phyloP scores from a whole-genome alignment of 2,329 filamentous ascomycete species.

The Aspergillus sp. region DNA sequence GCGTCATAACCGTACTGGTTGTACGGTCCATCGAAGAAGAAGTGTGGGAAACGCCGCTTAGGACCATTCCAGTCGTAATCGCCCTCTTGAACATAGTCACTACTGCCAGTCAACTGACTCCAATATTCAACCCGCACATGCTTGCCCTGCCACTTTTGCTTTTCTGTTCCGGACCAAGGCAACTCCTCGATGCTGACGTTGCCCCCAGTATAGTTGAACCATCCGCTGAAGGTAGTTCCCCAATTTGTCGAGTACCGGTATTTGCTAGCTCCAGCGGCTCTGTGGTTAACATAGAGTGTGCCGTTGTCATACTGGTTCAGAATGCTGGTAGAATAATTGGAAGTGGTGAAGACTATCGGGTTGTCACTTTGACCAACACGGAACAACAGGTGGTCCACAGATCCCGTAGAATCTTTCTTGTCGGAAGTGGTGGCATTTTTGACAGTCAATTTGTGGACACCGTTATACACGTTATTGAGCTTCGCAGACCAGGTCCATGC shows the following conservation, averaged over 20 bases:
- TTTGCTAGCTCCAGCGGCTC: slow-evolving; percentile 62
- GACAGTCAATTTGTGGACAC: slow-evolving; percentile 61
- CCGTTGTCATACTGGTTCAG: slow-evolving; percentile 50
- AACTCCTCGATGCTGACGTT: slow-evolving; percentile 52
- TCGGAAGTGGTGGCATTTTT: slow-evolving; percentile 53
- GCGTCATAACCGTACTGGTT: slow-evolving; percentile 67
- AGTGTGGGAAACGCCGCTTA: slow-evolving; percentile 60
- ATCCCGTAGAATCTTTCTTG: slow-evolving; percentile 50
- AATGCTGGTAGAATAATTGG: slow-evolving; percentile 61
- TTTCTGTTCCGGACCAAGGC: slow-evolving; percentile 60
- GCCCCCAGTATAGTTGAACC: slow-evolving; percentile 58
- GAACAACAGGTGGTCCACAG: slow-evolving; percentile 63
- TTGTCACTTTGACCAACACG: slow-evolving; percentile 61
- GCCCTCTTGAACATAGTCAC: slow-evolving; percentile 61
- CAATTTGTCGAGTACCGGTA: slow-evolving; percentile 66
- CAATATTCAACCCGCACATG: slow-evolving; percentile 67
- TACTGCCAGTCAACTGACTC: slow-evolving; percentile 60
- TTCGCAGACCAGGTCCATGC: slow-evolving; percentile 57
- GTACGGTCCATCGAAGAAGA: slow-evolving; percentile 64
- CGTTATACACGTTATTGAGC: slow-evolving; percentile 60
- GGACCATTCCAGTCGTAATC: slow-evolving; percentile 50
- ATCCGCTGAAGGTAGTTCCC: slow-evolving; percentile 61
- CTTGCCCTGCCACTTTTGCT: slow-evolving; percentile 62
- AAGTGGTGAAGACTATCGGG: slow-evolving; percentile 60
- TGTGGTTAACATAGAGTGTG: slow-evolving; percentile 56